phyloP scores from a whole-genome alignment of 768 basidiomycete genomes.

The Boletus rufocinnamomeus region DNA sequence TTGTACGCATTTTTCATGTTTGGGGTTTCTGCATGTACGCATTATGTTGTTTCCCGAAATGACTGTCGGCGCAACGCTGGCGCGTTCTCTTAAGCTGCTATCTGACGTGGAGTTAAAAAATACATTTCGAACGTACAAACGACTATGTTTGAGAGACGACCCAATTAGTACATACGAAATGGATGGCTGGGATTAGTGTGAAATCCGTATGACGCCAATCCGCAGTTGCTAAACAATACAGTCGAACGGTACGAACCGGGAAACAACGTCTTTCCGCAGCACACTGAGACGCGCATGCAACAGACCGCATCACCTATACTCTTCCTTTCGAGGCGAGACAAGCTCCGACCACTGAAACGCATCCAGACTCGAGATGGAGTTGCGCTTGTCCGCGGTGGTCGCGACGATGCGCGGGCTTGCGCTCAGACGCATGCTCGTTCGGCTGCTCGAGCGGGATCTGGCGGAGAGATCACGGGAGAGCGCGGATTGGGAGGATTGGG shows the following conservation, averaged over 20 bases:
- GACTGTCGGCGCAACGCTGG: neutral
- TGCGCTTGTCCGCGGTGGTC: conserved; percentile 32
- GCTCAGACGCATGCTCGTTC: conserved; percentile 39
- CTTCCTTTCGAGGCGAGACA: conserved; percentile 34
- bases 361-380: conserved; percentile 34
- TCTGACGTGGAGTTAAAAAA: neutral
- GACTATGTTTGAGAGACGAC: conserved; percentile 3
- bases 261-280: neutral
- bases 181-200: neutral
- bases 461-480: conserved; percentile 37
- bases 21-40: conserved; percentile 18
- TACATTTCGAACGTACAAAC: conserved; percentile 9
- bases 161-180: conserved; percentile 8
- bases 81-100: neutral
- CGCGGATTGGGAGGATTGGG: conserved; percentile 49
- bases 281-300: neutral
- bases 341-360: conserved; percentile 38
- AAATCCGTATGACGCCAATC: neutral
- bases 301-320: conserved; percentile 15
- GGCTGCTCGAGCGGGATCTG: conserved; percentile 46
- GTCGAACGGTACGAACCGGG: neutral
- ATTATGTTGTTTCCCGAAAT: conserved; percentile 10
- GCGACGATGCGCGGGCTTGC: conserved; percentile 36
- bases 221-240: conserved; percentile 9
- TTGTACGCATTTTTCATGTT: conserved; percentile 24